Conservation (phyloP, 2,329 filamentous ascomycete species). For the Coleophoma eucalyptorum region DNA sequence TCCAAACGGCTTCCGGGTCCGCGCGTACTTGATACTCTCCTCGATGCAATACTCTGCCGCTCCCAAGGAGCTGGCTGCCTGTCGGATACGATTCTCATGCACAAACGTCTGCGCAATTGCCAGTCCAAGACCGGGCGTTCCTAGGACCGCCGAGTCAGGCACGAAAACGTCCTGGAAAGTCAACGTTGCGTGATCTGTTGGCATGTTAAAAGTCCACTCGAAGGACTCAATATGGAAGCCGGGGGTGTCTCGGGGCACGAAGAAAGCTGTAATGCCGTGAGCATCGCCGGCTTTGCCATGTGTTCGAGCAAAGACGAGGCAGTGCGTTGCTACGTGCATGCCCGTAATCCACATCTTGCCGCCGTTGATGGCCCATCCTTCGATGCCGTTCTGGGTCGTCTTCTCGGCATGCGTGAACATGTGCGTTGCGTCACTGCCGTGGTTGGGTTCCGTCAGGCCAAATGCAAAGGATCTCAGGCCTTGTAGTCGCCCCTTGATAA, state of each 20-base stretch:
- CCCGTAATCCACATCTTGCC: slow-evolving; percentile 64
- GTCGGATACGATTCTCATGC: slow-evolving; percentile 62
- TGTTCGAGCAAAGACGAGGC: slow-evolving; percentile 58
- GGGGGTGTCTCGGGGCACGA: slow-evolving; percentile 47
- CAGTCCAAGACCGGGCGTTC: slow-evolving; percentile 48
- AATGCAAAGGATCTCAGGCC: slow-evolving; percentile 55
- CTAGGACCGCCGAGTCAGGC: slow-evolving; percentile 47
- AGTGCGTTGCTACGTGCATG: slow-evolving; percentile 58
- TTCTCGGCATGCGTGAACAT: slow-evolving; percentile 51
- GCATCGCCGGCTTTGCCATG: slow-evolving; percentile 47
- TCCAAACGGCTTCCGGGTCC: slow-evolving; percentile 49
- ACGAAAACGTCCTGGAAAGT: slow-evolving; percentile 53
- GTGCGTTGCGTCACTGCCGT: slow-evolving; percentile 60
- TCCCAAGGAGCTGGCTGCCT: slow-evolving; percentile 57
- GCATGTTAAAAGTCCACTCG: slow-evolving; percentile 65
- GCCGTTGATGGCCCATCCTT: slow-evolving; percentile 51
- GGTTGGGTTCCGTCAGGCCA: slow-evolving; percentile 57
- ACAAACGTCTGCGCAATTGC: slow-evolving; percentile 62
- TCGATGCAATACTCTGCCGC: slow-evolving; percentile 58
- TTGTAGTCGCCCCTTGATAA: slow-evolving; percentile 47
- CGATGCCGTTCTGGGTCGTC: slow-evolving; percentile 37
- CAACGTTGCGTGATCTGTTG: slow-evolving; percentile 60
- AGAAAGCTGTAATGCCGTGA: slow-evolving; percentile 56
- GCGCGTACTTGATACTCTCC: slow-evolving; percentile 51
- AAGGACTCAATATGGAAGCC: slow-evolving; percentile 53